Conservation (phyloP, 2,329 filamentous ascomycete genomes). For the Emmonsiellopsis sp. region DNA sequence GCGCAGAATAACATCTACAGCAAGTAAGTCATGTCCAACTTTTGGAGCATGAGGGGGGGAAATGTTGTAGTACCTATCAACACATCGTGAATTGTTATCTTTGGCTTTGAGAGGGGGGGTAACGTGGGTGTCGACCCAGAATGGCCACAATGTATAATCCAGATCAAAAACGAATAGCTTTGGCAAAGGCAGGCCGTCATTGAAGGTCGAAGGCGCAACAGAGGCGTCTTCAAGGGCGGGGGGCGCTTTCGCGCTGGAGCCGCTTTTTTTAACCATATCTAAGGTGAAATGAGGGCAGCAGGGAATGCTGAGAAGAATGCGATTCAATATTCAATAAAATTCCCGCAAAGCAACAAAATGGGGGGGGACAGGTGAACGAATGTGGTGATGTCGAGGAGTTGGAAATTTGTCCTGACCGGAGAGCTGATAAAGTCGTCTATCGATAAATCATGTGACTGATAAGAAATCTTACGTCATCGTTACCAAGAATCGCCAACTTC, state of each 20-base stretch:
- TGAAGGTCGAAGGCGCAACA: conserved; percentile 47
- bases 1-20: not conserved
- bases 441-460: no score
- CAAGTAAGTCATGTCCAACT: not conserved
- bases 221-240: conserved; percentile 8
- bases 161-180: conserved; percentile 86
- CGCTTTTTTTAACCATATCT: conserved; percentile 9
- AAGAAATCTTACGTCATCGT: no score
- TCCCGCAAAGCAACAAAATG: no score
- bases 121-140: conserved; percentile 95
- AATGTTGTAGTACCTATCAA: conserved; percentile 27
- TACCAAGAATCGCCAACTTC: no score
- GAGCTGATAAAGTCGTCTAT: no score
- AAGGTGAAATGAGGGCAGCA: no score
- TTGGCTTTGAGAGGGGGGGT: conserved; percentile 60
- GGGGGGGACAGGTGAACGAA: no score
- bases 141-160: conserved; percentile 98
- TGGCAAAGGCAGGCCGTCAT: conserved; percentile 62
- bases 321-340: no score
- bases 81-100: conserved; percentile 41
- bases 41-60: not conserved
- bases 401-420: no score
- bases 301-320: no score
- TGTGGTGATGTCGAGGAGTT: no score
- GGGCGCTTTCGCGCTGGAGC: conserved; percentile 5